Conservation (phyloP, 805 yeast genomes). For the Zygosaccharomyces rouxii region DNA sequence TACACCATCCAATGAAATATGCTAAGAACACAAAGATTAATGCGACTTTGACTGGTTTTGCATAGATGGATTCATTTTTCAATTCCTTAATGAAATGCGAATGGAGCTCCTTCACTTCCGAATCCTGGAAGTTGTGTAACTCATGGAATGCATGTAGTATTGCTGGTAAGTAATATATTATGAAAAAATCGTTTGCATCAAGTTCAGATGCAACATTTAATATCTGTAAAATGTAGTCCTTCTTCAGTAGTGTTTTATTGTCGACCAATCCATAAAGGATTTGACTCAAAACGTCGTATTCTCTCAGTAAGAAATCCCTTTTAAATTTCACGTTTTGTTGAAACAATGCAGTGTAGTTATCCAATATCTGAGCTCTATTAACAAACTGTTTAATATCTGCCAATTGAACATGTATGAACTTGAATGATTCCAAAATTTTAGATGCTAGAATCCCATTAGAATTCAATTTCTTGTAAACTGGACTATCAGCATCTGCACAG, state of each 20-base stretch:
- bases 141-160: slow-evolving; percentile 44
- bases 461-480: slow-evolving; percentile 16
- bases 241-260: slow-evolving; percentile 34
- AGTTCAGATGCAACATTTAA: slow-evolving; percentile 46
- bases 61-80: slow-evolving; percentile 40
- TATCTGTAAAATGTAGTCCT: slow-evolving; percentile 37
- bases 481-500: slow-evolving; percentile 17
- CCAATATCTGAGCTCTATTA: slow-evolving; percentile 50
- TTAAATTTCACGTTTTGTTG: slow-evolving; percentile 50
- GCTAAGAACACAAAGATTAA: slow-evolving; percentile 51
- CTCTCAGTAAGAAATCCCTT: slow-evolving; percentile 56
- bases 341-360: slow-evolving; percentile 44
- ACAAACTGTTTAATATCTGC: slow-evolving; percentile 49
- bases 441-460: slow-evolving; percentile 33
- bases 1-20: slow-evolving; percentile 65
- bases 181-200: slow-evolving; percentile 57
- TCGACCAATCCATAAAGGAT: slow-evolving; percentile 51
- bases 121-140: slow-evolving; percentile 35
- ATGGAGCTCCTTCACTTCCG: slow-evolving; percentile 40
- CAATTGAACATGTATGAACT: slow-evolving; percentile 53
- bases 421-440: slow-evolving; percentile 51
- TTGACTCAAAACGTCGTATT: slow-evolving; percentile 71
- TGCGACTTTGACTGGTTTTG: slow-evolving; percentile 46
- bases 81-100: slow-evolving; percentile 36
- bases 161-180: slow-evolving; percentile 62